Evolutionary conservation across 331 rosid genomes (phyloP).

Genomic region (Rosa hybrid): DNA sequence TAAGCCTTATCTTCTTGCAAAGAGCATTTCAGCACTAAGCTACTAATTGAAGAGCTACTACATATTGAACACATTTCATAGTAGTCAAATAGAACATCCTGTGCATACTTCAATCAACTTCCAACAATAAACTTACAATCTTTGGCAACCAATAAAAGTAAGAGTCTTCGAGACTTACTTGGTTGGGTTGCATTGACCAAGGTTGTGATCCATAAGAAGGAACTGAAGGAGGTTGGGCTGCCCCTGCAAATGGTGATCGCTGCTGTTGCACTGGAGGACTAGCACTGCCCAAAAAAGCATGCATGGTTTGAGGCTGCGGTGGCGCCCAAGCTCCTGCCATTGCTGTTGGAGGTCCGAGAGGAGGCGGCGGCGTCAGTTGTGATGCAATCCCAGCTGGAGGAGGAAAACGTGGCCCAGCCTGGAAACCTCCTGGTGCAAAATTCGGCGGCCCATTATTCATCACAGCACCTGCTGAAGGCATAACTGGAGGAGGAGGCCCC

Average conservation of each 20-base stretch:
- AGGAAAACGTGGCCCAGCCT: slow-evolving; percentile 62
- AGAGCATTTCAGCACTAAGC: background rate
- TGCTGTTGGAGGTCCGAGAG: slow-evolving; percentile 49
- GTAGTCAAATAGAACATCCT: background rate
- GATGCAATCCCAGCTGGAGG: slow-evolving; percentile 33
- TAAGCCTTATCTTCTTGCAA: background rate
- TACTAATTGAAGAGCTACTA: background rate
- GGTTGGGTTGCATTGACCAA: slow-evolving; percentile 71
- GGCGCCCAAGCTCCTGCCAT: slow-evolving; percentile 21
- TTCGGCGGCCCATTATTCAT: slow-evolving; percentile 67
- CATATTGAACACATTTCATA: background rate
- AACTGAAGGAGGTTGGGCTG: slow-evolving; percentile 48
- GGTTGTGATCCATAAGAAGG: slow-evolving; percentile 63
- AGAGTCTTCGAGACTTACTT: slow-evolving; percentile 36
- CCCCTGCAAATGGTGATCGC: slow-evolving; percentile 51
- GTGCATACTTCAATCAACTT: background rate
- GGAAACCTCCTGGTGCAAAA: slow-evolving; percentile 22
- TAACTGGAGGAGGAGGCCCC: background rate
- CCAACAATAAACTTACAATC: background rate
- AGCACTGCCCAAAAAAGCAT: slow-evolving; percentile 33
- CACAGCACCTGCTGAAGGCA: slow-evolving; percentile 40
- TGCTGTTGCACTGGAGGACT: slow-evolving; percentile 55
- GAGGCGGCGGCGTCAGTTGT: slow-evolving; percentile 33
- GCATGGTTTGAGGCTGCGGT: slow-evolving; percentile 36
- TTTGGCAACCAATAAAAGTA: background rate